Evolutionary conservation across 306 rosid species (phyloP), one percentile per base, ranked within the genome.

Genomic region (Datisca glomerata): DNA sequence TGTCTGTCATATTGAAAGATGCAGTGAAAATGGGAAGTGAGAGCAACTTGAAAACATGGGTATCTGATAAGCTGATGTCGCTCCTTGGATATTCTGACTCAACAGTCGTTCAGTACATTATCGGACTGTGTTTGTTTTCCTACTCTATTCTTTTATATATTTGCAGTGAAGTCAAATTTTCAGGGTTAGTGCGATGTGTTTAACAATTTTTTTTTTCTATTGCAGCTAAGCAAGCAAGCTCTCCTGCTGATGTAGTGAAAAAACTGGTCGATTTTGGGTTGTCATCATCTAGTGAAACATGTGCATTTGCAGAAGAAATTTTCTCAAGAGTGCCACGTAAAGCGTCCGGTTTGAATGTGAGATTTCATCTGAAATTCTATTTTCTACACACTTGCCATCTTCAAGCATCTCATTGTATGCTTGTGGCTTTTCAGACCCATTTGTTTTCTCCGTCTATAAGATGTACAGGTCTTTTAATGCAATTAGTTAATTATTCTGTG

Each of bases 211-310:
- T 28, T 58, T 13, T 47, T 47, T 51, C 45, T 61, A 34, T 68
- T 71, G 76, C 60, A 87, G 96, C 86, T 14, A 80, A 80, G 53
- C 78, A 80, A 75, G 91, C 91, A 54, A 36, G 61, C 33, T 84
- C 95, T 24, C 75, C 93, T 0, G 73, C 70, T 22, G 86, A 80
- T 63, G 65, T 89, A 41, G 68, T 22, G 19, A 59, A 56, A 27
- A 69, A 84, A 64, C 75, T 89, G 31, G 67, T 47, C 15, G 95
- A 80, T 18, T 55, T 45, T 23, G 93, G 91, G 39, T 17, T 63
- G 20, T 50, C 86, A 5, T 80, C 86, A 1, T 29, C 79, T 0
- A 31, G 53, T 8, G 95, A 70, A 37, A 80, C 93, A 1, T 57
- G n/a, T 22, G 56, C 66, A 23, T 89, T 84, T 68, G 81, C 95